Percentiles rank a stretch among this genome's conserved stretches.
phyloP scores from a whole-genome alignment of 2,329 filamentous ascomycete genomes.

The Arthrobotrys megalospora region DNA sequence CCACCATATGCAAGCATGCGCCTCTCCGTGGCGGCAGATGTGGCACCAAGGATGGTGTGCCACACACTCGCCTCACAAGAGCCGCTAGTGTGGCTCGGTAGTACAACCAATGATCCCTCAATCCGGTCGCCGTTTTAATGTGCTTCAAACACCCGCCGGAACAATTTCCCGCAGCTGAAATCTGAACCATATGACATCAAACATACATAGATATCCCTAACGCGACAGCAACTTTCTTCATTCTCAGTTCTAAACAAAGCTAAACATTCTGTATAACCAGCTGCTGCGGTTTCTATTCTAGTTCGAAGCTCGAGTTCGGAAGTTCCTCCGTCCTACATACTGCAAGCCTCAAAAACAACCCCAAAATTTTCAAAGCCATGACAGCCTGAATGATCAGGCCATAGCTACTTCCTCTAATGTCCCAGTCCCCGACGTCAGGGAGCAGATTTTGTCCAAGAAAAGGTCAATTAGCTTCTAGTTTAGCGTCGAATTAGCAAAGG shows the following conservation, averaged over 20 bases:
- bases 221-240: neutral
- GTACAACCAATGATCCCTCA: conserved; percentile 25
- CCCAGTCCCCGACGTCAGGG: conserved; percentile 10
- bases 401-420: conserved; percentile 1
- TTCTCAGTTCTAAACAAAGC: conserved; percentile 4
- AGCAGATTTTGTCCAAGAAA: neutral
- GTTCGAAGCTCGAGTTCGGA: conserved; percentile 36
- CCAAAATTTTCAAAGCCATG: conserved; percentile 14
- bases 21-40: conserved; percentile 56
- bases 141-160: conserved; percentile 22
- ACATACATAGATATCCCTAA: conserved; percentile 17
- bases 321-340: conserved; percentile 44
- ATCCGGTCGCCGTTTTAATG: conserved; percentile 46
- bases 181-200: conserved; percentile 51
- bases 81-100: conserved; percentile 34
- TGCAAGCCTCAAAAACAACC: conserved; percentile 27
- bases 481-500: conserved; percentile 3
- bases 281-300: conserved; percentile 28
- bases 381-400: conserved; percentile 11
- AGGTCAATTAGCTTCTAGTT: conserved; percentile 16
- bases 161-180: conserved; percentile 46
- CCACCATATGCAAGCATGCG: conserved; percentile 36
- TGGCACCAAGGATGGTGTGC: conserved; percentile 20
- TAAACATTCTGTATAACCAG: conserved; percentile 20
- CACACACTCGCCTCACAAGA: conserved; percentile 33